Percentiles rank a stretch among this genome's conserved stretches.
These are phyloP conservation scores for Nelumbo lutea DNA, from an alignment of 164 flowering plant species.

Conservation along the genomic window DNA sequence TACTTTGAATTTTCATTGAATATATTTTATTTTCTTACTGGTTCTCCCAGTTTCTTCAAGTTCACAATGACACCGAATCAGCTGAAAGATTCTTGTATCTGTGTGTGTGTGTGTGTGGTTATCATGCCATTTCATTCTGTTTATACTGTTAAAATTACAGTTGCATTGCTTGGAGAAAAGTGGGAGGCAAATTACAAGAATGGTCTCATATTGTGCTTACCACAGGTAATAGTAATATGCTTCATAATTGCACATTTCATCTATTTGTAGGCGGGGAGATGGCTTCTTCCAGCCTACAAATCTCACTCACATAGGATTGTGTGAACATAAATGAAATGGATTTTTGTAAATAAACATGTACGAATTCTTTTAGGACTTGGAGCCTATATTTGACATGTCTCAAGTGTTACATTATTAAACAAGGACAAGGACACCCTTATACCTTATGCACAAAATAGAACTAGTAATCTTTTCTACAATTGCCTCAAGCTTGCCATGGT, in stretches of 20 bases:
- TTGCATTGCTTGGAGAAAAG: conserved; percentile 77
- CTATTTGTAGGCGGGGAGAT: no score
- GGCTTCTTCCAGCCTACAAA: no score
- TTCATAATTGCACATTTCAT: background rate
- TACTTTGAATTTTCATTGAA: no score
- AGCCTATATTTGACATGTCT: no score
- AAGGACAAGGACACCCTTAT: background rate
- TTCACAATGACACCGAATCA: background rate
- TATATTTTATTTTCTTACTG: background rate
- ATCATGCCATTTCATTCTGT: background rate
- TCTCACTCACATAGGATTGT: no score
- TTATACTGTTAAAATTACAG: conserved; percentile 35
- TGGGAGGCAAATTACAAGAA: conserved; percentile 78
- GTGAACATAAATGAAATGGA: no score
- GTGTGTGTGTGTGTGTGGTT: background rate
- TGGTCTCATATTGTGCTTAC: conserved; percentile 88
- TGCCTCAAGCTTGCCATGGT: background rate
- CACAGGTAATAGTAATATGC: conserved; percentile 50
- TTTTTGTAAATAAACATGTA: no score
- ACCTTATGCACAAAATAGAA: background rate
- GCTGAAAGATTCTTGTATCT: background rate
- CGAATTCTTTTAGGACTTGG: no score
- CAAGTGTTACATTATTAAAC: no score
- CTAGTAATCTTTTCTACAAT: background rate
- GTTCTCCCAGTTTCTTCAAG: background rate